Base-by-base conservation (phyloP, 2,329 filamentous ascomycete species). In the Pseudogymnoascus sp. region DNA sequence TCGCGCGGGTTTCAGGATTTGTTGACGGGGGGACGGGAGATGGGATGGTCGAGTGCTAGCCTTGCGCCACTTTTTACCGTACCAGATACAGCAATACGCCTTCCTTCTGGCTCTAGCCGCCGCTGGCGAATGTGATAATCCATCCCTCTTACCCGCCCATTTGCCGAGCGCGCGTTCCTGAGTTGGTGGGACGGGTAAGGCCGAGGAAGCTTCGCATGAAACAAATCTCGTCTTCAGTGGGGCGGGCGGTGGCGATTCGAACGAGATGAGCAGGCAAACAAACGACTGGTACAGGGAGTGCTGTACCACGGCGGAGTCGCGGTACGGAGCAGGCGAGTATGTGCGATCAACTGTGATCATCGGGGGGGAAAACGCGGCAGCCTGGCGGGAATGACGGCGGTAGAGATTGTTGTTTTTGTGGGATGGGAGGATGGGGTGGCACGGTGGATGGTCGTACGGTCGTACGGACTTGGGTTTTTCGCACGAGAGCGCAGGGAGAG, bases 171-270 rank as follows among this genome's bases (percentile, higher is more conserved):
- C 47, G 47, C 47, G 29, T 56, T 56, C 47, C 10, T 56, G 50
- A 3, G 26, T 53, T n/a, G 47, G 50, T 56, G 50, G 29, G 10
- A 56, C 50, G 50, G 50, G 29, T 56, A 56, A 13, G 50, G 50
- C 50, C 50, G 50, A 56, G 29, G 50, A 56, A 56, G 50, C 50
- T 56, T 56, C 50, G 50, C 50, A 56, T 56, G 47, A 56, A 56
- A 56, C 50, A 56, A 56, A 56, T 56, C 50, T 56, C 50, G 16
- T 11, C 29, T 6, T 6, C 50, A 33, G 50, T 56, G 50, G 50
- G 50, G 50, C 29, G 7, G 10, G 24, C 7, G 26, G 44, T 50
- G 44, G 24, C 24, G 24, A 50, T 50, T 50, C 44, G 44, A 29
- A 29, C 24, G 44, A 50, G 42, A 47, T 26, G 42, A 47, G 44